Evolutionary conservation across 306 rosid genomes (phyloP).

Genomic region (Vigna unguiculata): DNA sequence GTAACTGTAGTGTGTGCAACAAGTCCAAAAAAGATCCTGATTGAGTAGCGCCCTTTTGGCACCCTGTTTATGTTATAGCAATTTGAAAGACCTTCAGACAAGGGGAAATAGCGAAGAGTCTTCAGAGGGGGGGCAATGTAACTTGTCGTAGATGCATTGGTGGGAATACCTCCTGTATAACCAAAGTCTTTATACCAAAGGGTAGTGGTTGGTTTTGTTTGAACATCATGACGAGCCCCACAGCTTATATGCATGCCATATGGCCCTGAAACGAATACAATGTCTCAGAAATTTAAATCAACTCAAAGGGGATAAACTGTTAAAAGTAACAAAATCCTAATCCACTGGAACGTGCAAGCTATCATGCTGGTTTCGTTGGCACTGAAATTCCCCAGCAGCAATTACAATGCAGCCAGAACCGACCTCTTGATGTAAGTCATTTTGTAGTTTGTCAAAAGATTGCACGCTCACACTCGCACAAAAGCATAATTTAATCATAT

Average conservation of each 20-base stretch:
- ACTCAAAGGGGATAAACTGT: constrained; percentile 11
- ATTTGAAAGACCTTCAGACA: constrained; percentile 87
- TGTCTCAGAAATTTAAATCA: constrained; percentile 35
- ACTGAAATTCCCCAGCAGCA: constrained; percentile 29
- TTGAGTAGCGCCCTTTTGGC: constrained; percentile 85
- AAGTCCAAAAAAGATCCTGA: constrained; percentile 84
- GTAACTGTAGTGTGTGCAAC: constrained; percentile 58
- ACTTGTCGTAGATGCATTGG: constrained; percentile 73
- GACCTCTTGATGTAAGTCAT: background rate
- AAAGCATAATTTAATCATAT: constrained; percentile 3
- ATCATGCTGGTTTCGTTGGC: constrained; percentile 14
- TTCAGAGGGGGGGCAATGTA: constrained; percentile 75
- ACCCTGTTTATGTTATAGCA: constrained; percentile 75
- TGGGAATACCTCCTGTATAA: constrained; percentile 90
- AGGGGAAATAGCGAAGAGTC: constrained; percentile 83
- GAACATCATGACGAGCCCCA: constrained; percentile 79
- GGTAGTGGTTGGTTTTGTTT: constrained; percentile 76
- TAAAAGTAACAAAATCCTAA: constrained; percentile 33
- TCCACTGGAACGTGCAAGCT: background rate
- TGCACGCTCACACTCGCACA: background rate
- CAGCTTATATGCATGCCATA: constrained; percentile 89
- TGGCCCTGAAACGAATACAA: constrained; percentile 63
- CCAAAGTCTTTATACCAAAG: constrained; percentile 88
- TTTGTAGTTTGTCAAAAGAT: constrained; percentile 20
- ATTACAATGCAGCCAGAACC: constrained; percentile 10